A percentile compares a stretch with the other conserved stretches of the same genome.
These are phyloP conservation scores for Claviceps maximensis DNA, from an alignment of 2,329 filamentous ascomycete species.

Conservation along the genomic window DNA sequence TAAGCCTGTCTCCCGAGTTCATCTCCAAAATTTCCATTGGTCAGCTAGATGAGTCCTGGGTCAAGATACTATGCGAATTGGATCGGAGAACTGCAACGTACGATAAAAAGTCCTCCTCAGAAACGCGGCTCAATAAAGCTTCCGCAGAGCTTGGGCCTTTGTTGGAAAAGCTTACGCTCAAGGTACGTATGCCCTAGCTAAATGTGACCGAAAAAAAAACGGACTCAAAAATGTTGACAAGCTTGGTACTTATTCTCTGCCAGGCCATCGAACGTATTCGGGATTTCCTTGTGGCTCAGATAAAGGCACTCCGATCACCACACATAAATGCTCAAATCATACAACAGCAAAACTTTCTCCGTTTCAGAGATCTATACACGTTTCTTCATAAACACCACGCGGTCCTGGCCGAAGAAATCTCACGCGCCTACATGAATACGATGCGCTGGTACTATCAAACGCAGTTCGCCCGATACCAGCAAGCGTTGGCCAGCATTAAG, in stretches of 20 bases:
- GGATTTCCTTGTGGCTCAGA: slow-evolving; percentile 86
- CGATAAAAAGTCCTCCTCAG: slow-evolving; percentile 46
- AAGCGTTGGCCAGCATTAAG: slow-evolving; percentile 72
- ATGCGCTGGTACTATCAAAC: slow-evolving; percentile 98
- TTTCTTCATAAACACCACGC: slow-evolving; percentile 77
- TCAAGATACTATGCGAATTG: slow-evolving; percentile 69
- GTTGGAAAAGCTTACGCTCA: slow-evolving; percentile 69
- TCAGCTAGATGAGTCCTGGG: slow-evolving; percentile 78
- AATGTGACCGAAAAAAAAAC: not conserved
- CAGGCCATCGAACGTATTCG: slow-evolving; percentile 85
- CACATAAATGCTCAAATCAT: slow-evolving; percentile 97
- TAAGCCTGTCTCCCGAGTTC: slow-evolving; percentile 72
- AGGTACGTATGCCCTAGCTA: slow-evolving; percentile 33
- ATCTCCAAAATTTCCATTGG: slow-evolving; percentile 81
- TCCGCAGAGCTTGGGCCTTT: slow-evolving; percentile 74
- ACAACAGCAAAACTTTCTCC: slow-evolving; percentile 81
- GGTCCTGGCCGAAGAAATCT: slow-evolving; percentile 77
- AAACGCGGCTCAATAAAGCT: slow-evolving; percentile 55
- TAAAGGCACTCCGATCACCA: slow-evolving; percentile 84
- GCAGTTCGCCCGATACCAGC: slow-evolving; percentile 79
- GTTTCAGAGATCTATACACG: slow-evolving; percentile 74
- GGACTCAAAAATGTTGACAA: not conserved
- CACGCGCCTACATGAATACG: slow-evolving; percentile 89
- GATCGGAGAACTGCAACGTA: slow-evolving; percentile 65
- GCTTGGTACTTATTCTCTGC: slow-evolving; percentile 1